These are phyloP conservation scores for Blastobotrys mokoenaii DNA, from an alignment of 805 yeast genomes.

Conservation along the genomic window DNA sequence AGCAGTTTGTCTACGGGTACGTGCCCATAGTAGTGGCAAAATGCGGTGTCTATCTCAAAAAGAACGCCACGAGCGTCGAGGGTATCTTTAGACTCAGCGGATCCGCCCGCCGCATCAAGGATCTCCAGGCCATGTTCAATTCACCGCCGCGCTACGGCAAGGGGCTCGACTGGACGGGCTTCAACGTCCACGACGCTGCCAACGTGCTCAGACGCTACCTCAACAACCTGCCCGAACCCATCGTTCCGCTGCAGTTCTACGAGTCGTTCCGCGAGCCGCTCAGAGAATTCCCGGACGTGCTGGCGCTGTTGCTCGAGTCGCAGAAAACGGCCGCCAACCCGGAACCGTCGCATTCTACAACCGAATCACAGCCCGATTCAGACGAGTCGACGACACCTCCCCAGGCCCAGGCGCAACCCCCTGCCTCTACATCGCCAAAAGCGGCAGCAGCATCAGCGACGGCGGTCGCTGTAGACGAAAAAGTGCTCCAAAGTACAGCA, in stretches of 20 bases:
- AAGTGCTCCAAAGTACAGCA: conserved; percentile 17
- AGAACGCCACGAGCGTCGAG: conserved; percentile 60
- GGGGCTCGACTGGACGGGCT: conserved; percentile 84
- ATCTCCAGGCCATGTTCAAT: conserved; percentile 74
- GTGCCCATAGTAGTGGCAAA: conserved; percentile 94
- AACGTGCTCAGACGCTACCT: conserved; percentile 78
- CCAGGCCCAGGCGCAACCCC: conserved; percentile 1
- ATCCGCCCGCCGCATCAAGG: conserved; percentile 77
- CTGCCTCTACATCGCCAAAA: too few relatives aligned
- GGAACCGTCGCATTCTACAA: not conserved
- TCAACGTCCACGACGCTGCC: conserved; percentile 94
- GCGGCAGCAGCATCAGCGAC: conserved; percentile 5
- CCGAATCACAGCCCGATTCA: not conserved
- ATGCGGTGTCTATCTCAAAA: conserved; percentile 81
- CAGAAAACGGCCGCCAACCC: conserved; percentile 25
- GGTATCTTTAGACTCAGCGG: conserved; percentile 95
- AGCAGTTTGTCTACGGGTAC: conserved; percentile 69
- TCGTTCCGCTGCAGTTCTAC: conserved; percentile 71
- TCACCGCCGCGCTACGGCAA: conserved; percentile 87
- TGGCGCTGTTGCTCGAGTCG: conserved; percentile 50
- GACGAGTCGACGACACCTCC: not conserved
- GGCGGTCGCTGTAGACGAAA: not conserved
- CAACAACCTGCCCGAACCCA: conserved; percentile 84
- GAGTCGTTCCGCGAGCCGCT: conserved; percentile 75
- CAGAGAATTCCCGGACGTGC: conserved; percentile 47